Evolutionary conservation across 805 yeast species (phyloP).

Genomic region (Kodamaea leandrae): DNA sequence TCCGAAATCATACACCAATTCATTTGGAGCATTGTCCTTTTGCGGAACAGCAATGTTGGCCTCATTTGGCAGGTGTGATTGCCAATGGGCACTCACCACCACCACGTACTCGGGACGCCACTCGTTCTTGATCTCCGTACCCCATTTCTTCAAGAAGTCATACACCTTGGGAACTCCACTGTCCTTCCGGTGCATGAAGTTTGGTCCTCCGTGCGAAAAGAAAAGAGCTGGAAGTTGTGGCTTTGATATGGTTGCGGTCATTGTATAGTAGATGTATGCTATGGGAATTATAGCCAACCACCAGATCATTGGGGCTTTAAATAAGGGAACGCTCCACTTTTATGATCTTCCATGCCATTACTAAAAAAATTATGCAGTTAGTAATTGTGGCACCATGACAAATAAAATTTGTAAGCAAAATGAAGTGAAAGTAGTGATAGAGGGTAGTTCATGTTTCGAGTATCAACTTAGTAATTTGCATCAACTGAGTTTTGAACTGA

Average conservation of each 20-base stretch:
- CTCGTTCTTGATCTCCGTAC: conserved; percentile 45
- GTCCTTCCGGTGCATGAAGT: conserved; percentile 55
- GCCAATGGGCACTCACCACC: conserved; percentile 80
- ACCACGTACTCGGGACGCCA: conserved; percentile 65
- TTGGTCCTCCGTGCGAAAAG: conserved; percentile 83
- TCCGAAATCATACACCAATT: conserved; percentile 68
- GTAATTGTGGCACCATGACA: no score
- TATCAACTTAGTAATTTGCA: no score
- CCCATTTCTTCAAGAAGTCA: conserved; percentile 47
- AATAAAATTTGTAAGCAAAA: no score
- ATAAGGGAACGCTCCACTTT: no score
- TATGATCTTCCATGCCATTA: no score
- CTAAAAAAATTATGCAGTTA: no score
- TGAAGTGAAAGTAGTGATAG: no score
- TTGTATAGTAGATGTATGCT: background rate
- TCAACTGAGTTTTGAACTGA: no score
- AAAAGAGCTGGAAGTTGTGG: conserved; percentile 54
- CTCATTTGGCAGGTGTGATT: conserved; percentile 38
- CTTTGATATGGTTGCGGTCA: conserved; percentile 17
- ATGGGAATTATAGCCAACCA: background rate
- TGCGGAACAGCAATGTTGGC: conserved; percentile 46
- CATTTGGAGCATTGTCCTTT: conserved; percentile 40
- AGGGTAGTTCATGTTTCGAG: no score
- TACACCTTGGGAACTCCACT: conserved; percentile 53
- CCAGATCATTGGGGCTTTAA: background rate